Percentiles rank a stretch among this genome's conserved stretches.
Evolutionary conservation across 2,329 filamentous ascomycete genomes (phyloP).

Genomic region (Aspergillus vadensis): DNA sequence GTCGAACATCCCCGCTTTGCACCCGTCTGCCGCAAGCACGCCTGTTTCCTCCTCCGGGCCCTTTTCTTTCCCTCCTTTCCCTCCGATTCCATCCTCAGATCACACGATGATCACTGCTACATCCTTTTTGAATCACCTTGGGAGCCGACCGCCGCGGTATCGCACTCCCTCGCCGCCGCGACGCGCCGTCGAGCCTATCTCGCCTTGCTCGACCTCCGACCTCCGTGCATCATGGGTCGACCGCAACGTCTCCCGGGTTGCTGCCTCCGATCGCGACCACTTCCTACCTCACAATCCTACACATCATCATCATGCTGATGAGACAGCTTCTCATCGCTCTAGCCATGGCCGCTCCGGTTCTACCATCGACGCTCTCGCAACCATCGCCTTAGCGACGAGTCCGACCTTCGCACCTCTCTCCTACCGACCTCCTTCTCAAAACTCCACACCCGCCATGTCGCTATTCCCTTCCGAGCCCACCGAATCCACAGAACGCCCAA

Average conservation of each 20-base stretch:
- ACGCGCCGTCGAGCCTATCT: conserved; percentile 50
- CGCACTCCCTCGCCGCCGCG: conserved; percentile 51
- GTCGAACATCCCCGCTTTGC: conserved; percentile 46
- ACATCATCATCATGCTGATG: conserved; percentile 23
- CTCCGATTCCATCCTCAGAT: conserved; percentile 8
- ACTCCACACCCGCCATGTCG: conserved; percentile 26
- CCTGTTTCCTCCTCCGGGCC: conserved; percentile 27
- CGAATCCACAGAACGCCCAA: conserved; percentile 50
- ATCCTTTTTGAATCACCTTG: conserved; percentile 40
- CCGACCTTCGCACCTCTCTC: conserved; percentile 44
- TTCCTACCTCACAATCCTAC: conserved; percentile 24
- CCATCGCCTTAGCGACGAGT: conserved; percentile 53
- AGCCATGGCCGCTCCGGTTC: conserved; percentile 49
- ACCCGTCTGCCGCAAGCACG: conserved; percentile 40
- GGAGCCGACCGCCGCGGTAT: conserved; percentile 45
- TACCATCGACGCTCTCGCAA: conserved; percentile 53
- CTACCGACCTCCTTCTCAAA: conserved; percentile 34
- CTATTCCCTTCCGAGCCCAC: conserved; percentile 34
- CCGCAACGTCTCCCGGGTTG: conserved; percentile 29
- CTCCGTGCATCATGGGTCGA: conserved; percentile 34
- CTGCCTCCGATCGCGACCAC: conserved; percentile 28
- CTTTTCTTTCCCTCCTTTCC: conserved; percentile 16
- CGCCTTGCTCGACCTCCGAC: conserved; percentile 38
- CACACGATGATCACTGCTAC: conserved; percentile 42
- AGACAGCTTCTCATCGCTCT: conserved; percentile 30